Conservation (phyloP, 1,284 basidiomycete species). For the Tranzscheliella williamsii region DNA sequence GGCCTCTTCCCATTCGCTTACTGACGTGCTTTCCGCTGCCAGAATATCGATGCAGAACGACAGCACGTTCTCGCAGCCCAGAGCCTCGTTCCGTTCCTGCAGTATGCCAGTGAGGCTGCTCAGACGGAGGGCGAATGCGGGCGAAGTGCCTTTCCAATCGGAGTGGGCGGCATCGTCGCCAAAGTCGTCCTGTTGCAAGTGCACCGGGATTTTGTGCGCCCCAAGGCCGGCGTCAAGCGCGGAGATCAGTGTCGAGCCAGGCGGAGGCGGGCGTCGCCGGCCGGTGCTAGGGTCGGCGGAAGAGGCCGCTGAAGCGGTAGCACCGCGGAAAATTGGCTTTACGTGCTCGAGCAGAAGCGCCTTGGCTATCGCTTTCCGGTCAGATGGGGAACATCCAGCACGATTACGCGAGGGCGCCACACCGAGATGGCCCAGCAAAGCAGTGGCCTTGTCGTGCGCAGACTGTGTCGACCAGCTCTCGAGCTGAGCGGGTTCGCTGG, state of each 20-base stretch:
- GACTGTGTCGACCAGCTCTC: no score
- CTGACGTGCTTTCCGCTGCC: constrained; percentile 1
- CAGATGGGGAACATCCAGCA: no score
- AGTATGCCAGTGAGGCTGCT: background rate
- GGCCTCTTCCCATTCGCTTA: constrained; percentile 9
- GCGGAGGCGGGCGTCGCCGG: constrained; percentile 3
- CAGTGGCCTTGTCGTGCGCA: no score
- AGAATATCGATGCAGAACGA: constrained; percentile 9
- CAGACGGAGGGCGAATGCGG: background rate
- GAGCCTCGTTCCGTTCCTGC: constrained; percentile 13
- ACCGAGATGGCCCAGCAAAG: no score
- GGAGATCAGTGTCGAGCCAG: constrained; percentile 2
- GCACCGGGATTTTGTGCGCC: background rate
- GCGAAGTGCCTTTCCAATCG: background rate
- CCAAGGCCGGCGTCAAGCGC: background rate
- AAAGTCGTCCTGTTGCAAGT: background rate
- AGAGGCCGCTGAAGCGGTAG: constrained; percentile 5
- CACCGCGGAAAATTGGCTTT: constrained; percentile 20
- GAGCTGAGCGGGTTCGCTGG: no score
- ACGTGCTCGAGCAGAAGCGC: constrained; percentile 17
- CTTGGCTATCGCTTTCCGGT: constrained; percentile 1
- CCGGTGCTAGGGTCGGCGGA: constrained; percentile 14
- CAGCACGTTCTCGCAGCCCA: constrained; percentile 25
- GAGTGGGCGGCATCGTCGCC: background rate
- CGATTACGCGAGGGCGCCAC: no score